Conservation (phyloP, 495 filamentous ascomycete species). For the Penicillium odoratum region DNA sequence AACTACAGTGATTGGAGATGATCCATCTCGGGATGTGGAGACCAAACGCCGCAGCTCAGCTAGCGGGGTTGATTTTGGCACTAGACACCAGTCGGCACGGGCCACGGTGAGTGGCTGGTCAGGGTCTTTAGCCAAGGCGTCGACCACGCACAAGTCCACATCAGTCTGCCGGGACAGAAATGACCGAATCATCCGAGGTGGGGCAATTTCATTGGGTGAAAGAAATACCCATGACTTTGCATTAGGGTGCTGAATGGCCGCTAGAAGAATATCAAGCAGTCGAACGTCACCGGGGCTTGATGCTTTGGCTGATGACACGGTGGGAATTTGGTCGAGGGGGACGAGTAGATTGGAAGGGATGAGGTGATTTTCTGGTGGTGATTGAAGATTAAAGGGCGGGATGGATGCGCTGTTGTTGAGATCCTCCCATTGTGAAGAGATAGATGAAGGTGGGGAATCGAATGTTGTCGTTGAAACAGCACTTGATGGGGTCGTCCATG, state of each 20-base stretch:
- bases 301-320: conserved; percentile 38
- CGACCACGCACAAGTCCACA: conserved; percentile 36
- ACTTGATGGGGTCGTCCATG: conserved; percentile 30
- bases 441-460: conserved; percentile 34
- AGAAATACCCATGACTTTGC: conserved; percentile 48
- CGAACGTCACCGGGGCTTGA: conserved; percentile 26
- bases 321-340: conserved; percentile 39
- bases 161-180: conserved; percentile 31
- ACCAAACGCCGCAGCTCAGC: conserved; percentile 30
- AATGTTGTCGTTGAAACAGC: conserved; percentile 32
- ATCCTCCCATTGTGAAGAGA: conserved; percentile 36
- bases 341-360: conserved; percentile 28
- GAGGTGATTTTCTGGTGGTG: conserved; percentile 17
- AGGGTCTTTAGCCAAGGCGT: conserved; percentile 18
- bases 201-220: conserved; percentile 36
- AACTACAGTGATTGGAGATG: conserved; percentile 28
- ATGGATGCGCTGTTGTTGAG: conserved; percentile 17
- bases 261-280: conserved; percentile 45
- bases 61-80: conserved; percentile 35
- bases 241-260: conserved; percentile 45
- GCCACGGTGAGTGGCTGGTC: conserved; percentile 25
- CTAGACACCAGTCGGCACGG: conserved; percentile 32
- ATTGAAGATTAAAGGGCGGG: conserved; percentile 21
- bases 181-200: conserved; percentile 38
- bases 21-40: conserved; percentile 18